phyloP scores from a whole-genome alignment of 176 grass and related monocot genomes.

The Cymbopogon citratus region DNA sequence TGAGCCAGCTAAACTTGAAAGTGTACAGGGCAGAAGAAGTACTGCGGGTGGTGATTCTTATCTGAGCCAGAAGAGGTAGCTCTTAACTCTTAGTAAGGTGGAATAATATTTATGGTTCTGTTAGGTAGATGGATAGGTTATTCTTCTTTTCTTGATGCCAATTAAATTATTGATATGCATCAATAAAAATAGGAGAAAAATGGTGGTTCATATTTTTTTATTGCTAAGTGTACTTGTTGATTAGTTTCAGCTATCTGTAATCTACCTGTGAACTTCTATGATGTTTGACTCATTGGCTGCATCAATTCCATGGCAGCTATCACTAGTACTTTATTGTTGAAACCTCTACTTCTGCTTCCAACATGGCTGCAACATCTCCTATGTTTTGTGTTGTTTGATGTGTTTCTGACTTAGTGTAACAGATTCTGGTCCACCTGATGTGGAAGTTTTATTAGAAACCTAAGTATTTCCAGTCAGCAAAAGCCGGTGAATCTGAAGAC shows the following conservation, averaged over 20 bases:
- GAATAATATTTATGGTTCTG: background rate
- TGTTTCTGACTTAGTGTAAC: background rate
- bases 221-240: background rate
- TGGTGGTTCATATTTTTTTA: background rate
- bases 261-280: slow-evolving; percentile 4
- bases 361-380: background rate
- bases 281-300: background rate
- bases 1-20: slow-evolving; percentile 30
- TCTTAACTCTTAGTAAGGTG: background rate
- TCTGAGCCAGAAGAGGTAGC: slow-evolving; percentile 82
- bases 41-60: slow-evolving; percentile 57
- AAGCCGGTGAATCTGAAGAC: background rate
- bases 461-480: background rate
- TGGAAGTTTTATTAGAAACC: background rate
- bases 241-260: background rate
- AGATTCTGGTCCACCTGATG: background rate
- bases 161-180: background rate
- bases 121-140: background rate
- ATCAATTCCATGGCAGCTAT: background rate
- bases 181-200: background rate
- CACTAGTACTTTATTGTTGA: background rate
- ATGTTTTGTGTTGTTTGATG: background rate
- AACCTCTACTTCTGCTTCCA: slow-evolving; percentile 20
- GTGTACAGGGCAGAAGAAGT: background rate
- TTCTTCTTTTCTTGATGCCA: background rate